phyloP scores from a whole-genome alignment of 176 grass and related monocot genomes.

The Aegilops longissima region DNA sequence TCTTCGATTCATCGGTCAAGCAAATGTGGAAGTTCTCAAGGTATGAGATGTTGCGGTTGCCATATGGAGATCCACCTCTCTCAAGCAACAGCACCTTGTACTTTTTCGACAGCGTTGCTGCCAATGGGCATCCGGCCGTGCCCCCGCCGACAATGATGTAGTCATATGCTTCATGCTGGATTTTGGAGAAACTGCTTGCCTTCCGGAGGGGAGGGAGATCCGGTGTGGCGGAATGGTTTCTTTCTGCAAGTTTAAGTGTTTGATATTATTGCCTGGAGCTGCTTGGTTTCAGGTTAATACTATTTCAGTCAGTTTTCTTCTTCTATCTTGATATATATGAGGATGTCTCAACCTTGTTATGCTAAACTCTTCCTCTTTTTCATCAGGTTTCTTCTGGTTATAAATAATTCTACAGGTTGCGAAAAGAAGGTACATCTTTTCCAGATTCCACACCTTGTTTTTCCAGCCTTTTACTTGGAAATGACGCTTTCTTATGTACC shows the following conservation, averaged over 20 bases:
- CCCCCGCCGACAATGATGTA: conserved; percentile 91
- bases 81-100: conserved; percentile 81
- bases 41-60: conserved; percentile 79
- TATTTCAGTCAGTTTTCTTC: neutral
- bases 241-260: conserved; percentile 56
- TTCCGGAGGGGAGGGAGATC: conserved; percentile 48
- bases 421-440: neutral
- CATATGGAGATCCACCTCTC: conserved; percentile 82
- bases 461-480: neutral
- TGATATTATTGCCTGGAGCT: conserved; percentile 15
- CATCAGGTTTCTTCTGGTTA: conserved; percentile 29
- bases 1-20: conserved; percentile 53
- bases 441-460: neutral
- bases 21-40: conserved; percentile 94
- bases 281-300: conserved; percentile 11
- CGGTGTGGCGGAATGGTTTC: conserved; percentile 17
- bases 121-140: conserved; percentile 81
- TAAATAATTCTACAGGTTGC: neutral
- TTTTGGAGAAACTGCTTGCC: conserved; percentile 65
- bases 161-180: conserved; percentile 47
- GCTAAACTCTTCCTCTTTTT: neutral
- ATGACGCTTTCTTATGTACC: neutral
- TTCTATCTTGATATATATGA: conserved; percentile 1
- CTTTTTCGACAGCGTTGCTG: conserved; percentile 75
- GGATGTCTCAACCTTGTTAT: neutral